Conservation (phyloP, 1,284 basidiomycete genomes). For the Tylopilus sp. region DNA sequence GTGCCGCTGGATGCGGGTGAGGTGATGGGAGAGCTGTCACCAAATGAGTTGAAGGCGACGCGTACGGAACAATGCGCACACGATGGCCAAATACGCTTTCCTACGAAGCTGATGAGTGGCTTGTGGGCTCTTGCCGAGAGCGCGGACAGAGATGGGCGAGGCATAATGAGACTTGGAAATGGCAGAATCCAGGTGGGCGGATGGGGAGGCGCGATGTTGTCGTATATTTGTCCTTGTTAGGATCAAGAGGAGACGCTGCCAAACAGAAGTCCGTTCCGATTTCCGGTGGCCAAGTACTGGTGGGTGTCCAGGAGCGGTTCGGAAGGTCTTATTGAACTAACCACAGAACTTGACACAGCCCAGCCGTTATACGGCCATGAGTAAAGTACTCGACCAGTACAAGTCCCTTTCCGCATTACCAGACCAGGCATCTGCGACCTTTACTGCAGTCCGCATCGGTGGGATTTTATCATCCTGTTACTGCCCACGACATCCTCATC, state of each 20-base stretch:
- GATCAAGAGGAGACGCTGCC: slow-evolving; percentile 20
- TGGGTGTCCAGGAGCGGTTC: too few species aligned
- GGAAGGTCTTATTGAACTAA: too few species aligned
- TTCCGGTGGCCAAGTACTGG: neutral
- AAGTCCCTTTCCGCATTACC: slow-evolving; percentile 15
- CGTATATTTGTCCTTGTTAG: slow-evolving; percentile 24
- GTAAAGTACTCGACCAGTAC: slow-evolving; percentile 17
- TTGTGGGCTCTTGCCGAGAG: slow-evolving; percentile 42
- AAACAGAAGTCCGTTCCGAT: slow-evolving; percentile 18
- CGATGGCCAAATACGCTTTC: slow-evolving; percentile 61
- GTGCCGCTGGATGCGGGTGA: slow-evolving; percentile 74
- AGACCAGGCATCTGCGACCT: slow-evolving; percentile 3
- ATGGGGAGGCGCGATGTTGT: slow-evolving; percentile 7
- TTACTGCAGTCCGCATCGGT: slow-evolving; percentile 20
- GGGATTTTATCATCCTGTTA: slow-evolving; percentile 8
- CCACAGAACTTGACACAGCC: neutral
- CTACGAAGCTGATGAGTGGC: slow-evolving; percentile 80
- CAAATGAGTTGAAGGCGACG: slow-evolving; percentile 3
- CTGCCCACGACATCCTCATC: slow-evolving; percentile 6
- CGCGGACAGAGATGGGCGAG: slow-evolving; percentile 10
- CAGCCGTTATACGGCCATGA: slow-evolving; percentile 17
- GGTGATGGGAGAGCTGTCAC: slow-evolving; percentile 53
- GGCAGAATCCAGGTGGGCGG: slow-evolving; percentile 6
- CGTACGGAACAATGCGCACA: slow-evolving; percentile 37
- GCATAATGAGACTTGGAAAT: slow-evolving; percentile 14